These are phyloP conservation scores for Agaricus sinodeliciosus DNA, from an alignment of 768 basidiomycete species.

Conservation along the genomic window DNA sequence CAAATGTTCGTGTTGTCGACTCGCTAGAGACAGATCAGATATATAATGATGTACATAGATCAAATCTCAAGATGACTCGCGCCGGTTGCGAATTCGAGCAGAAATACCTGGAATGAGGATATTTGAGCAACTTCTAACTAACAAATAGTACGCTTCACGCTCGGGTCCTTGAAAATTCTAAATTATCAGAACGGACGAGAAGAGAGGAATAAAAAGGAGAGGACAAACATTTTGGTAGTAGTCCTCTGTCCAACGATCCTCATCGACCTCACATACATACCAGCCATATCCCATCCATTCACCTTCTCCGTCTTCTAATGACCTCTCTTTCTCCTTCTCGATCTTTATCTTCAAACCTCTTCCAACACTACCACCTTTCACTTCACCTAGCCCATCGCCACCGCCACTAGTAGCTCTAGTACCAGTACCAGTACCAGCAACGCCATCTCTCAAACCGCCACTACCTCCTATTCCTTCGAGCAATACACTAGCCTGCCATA, in stretches of 20 bases:
- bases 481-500: conserved; percentile 75
- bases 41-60: neutral
- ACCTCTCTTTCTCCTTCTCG: neutral
- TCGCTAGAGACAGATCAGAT: conserved; percentile 19
- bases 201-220: neutral
- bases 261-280: conserved; percentile 61
- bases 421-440: neutral
- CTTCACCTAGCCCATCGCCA: neutral
- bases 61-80: conserved; percentile 29
- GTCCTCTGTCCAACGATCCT: conserved; percentile 67
- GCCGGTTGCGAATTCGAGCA: conserved; percentile 54
- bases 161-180: conserved; percentile 54
- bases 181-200: neutral
- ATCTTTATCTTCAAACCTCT: neutral
- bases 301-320: neutral
- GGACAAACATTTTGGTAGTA: conserved; percentile 65
- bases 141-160: conserved; percentile 78
- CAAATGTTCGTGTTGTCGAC: conserved; percentile 41
- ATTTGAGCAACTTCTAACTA: conserved; percentile 55
- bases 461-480: conserved; percentile 32
- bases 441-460: neutral
- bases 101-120: conserved; percentile 66
- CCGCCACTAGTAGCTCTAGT: neutral
- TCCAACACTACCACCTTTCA: too few relatives aligned
- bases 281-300: conserved; percentile 43